Conservation (phyloP, 2,329 filamentous ascomycete genomes). For the Sclerotiophoma versabilis region DNA sequence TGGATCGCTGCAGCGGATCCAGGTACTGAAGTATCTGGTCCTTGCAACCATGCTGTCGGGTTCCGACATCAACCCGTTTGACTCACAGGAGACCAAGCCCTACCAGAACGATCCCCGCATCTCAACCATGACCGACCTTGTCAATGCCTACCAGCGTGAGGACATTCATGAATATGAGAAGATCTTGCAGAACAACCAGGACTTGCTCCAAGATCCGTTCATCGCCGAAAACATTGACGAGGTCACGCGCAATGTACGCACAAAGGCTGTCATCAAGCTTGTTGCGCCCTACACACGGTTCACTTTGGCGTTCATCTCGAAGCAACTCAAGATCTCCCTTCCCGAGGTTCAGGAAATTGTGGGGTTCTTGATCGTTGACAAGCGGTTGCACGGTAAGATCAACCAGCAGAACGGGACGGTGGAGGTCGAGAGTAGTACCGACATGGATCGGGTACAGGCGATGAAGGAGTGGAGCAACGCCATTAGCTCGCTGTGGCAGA, state of each 20-base stretch:
- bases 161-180: conserved; percentile 92
- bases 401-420: conserved; percentile 87
- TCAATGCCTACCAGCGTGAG: conserved; percentile 94
- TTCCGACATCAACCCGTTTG: conserved; percentile 97
- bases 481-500: conserved; percentile 71
- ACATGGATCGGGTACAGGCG: conserved; percentile 76
- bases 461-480: conserved; percentile 76
- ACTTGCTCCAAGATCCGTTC: conserved; percentile 89
- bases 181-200: conserved; percentile 84
- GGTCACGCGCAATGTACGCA: conserved; percentile 97
- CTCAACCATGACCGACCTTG: conserved; percentile 94
- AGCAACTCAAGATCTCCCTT: conserved; percentile 83
- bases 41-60: conserved; percentile 98
- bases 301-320: conserved; percentile 85
- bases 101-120: conserved; percentile 97
- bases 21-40: conserved; percentile 95
- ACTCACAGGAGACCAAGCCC: conserved; percentile 97
- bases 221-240: conserved; percentile 99
- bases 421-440: conserved; percentile 76
- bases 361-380: conserved; percentile 91
- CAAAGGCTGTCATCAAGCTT: conserved; percentile 90
- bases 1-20: conserved; percentile 92
- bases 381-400: conserved; percentile 85
- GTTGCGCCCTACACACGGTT: conserved; percentile 96
- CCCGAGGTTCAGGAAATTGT: conserved; percentile 93